Evolutionary conservation across 2,329 filamentous ascomycete species (phyloP).

Genomic region (Diplocarpon mali): DNA sequence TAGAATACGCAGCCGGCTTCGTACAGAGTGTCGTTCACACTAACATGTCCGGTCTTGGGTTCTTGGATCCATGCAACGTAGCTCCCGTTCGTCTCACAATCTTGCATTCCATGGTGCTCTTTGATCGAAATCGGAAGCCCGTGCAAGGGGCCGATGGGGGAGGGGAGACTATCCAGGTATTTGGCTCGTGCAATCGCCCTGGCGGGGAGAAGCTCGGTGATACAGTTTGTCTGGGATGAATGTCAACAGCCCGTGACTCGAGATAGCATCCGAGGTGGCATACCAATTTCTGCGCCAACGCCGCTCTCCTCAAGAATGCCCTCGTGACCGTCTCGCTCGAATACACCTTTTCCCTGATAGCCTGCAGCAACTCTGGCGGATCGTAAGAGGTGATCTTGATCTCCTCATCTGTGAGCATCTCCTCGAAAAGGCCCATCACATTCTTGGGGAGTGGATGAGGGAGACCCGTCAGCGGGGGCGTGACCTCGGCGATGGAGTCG

Average conservation of each 20-base stretch:
- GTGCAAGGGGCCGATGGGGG: constrained; percentile 45
- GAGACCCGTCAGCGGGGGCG: constrained; percentile 8
- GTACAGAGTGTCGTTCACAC: constrained; percentile 42
- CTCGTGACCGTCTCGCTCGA: constrained; percentile 12
- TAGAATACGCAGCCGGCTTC: constrained; percentile 53
- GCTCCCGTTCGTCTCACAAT: constrained; percentile 35
- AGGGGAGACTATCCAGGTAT: constrained; percentile 12
- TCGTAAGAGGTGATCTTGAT: constrained; percentile 12
- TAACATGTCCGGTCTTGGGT: constrained; percentile 28
- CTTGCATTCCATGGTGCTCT: constrained; percentile 36
- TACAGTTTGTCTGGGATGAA: constrained; percentile 12
- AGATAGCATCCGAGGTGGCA: background rate
- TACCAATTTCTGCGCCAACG: constrained; percentile 15
- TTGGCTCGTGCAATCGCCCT: constrained; percentile 14
- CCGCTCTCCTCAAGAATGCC: constrained; percentile 14
- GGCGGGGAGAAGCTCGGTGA: constrained; percentile 16
- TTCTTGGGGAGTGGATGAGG: constrained; percentile 11
- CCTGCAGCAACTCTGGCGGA: constrained; percentile 7
- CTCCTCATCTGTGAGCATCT: constrained; percentile 9
- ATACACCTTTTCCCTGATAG: constrained; percentile 7
- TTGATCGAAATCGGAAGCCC: constrained; percentile 47
- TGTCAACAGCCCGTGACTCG: background rate
- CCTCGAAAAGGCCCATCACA: constrained; percentile 9
- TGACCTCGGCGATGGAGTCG: constrained; percentile 8
- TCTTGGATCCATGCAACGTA: constrained; percentile 43